Percentiles rank a stretch among this genome's conserved stretches.
These are phyloP conservation scores for Sporisorium graminicola DNA, from an alignment of 1,284 basidiomycete species.

Conservation along the genomic window DNA sequence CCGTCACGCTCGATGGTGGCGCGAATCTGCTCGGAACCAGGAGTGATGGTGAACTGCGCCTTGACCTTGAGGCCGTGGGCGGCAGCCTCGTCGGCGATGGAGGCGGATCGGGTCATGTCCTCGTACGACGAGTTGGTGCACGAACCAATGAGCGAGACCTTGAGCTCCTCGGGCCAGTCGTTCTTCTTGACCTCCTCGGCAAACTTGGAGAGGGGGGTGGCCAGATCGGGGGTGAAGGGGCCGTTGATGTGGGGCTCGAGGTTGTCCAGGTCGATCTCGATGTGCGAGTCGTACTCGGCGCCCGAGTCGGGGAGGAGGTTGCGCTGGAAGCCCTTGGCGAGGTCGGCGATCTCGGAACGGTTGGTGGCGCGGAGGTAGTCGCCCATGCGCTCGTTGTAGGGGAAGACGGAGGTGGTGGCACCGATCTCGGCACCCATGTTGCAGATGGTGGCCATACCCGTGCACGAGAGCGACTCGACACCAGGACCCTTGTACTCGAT, in stretches of 20 bases:
- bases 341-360: constrained; percentile 87
- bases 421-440: constrained; percentile 99
- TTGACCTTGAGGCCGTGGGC: constrained; percentile 88
- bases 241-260: constrained; percentile 99
- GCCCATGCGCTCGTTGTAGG: constrained; percentile 94
- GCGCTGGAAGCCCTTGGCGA: constrained; percentile 89
- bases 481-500: constrained; percentile 74
- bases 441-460: constrained; percentile 99
- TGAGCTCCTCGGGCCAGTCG: constrained; percentile 95
- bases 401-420: constrained; percentile 98
- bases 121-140: constrained; percentile 99
- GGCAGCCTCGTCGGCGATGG: constrained; percentile 89
- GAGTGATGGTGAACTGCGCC: constrained; percentile 96
- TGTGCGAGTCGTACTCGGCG: constrained; percentile 92
- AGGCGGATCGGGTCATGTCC: constrained; percentile 98
- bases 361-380: constrained; percentile 94
- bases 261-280: constrained; percentile 94
- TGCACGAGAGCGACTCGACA: constrained; percentile 95
- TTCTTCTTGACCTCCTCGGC: constrained; percentile 92
- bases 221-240: constrained; percentile 78
- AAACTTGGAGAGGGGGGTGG: constrained; percentile 85
- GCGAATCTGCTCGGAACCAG: constrained; percentile 97
- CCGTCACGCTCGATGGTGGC: constrained; percentile 98
- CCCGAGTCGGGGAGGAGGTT: constrained; percentile 90
- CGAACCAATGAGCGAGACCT: constrained; percentile 96